phyloP scores from a whole-genome alignment of 2,329 filamentous ascomycete species.

The Phialophora chinensis region DNA sequence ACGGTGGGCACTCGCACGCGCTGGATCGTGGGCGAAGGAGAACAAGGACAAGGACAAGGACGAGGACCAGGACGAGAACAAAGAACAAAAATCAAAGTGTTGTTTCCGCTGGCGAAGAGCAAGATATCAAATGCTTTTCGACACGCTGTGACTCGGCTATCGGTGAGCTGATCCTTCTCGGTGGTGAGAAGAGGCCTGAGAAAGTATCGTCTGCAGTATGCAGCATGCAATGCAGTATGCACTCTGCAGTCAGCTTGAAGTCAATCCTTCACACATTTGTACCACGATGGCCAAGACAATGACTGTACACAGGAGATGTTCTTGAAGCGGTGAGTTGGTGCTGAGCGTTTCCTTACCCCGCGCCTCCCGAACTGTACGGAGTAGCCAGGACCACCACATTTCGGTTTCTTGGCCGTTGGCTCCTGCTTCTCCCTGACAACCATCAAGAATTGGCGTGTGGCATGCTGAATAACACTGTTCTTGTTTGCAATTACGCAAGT shows the following conservation, averaged over 20 bases:
- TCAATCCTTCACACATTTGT: neutral
- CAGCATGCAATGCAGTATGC: neutral
- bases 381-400: no score
- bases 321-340: neutral
- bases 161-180: neutral
- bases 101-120: neutral
- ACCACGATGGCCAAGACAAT: neutral
- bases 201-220: neutral
- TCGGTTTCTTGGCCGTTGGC: neutral
- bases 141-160: neutral
- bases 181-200: neutral
- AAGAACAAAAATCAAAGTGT: neutral
- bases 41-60: neutral
- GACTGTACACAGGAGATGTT: neutral
- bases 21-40: neutral
- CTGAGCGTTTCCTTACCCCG: neutral
- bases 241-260: neutral
- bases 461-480: neutral
- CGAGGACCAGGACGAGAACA: neutral
- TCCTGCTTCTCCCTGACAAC: neutral
- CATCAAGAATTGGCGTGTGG: neutral
- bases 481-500: neutral
- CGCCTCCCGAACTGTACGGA: neutral
- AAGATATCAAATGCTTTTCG: neutral
- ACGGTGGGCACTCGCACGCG: neutral